Evolutionary conservation across 306 rosid genomes (phyloP), one percentile per base, ranked within the genome.

Genomic region (Calophaca sinica): DNA sequence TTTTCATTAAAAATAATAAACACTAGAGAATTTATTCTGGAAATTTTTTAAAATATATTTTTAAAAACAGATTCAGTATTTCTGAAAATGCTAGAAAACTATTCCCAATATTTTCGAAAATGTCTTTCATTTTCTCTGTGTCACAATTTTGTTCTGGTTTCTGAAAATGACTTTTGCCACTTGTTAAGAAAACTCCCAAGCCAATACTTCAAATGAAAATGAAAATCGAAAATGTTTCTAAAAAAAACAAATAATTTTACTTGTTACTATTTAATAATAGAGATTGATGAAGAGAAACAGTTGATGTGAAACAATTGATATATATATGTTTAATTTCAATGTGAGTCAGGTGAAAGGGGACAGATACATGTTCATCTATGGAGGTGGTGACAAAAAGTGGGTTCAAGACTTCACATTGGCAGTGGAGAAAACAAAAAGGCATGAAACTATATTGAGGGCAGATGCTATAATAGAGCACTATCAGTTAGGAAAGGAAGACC

Each of bases 351-450:
- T 36, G 13, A 80, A 68, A 11, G 84, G 76, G 11, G 80, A 68
- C 54, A 80, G 80, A 38, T 80, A 80, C 59, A 80, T 68, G 0
- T 80, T 80, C 84, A 74, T 80, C 41, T 80, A 60, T 60, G 84
- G 84, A 58, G 84, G 84, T 15, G 7, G 36, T 50, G 84, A 80
- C 65, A 74, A 53, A 9, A 74, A 80, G 14, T 74, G 84, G 84
- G 7, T 68, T 0, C 65, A 74, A 35, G 63, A 68, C 60, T 80
- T 80, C 67, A 52, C 72, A 31, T 0, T 41, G 26, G 76, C 76
- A 68, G 36, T 80, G 72, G 80, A 80, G 44, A 74, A 60, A 52
- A 50, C 70, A 53, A 74, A 61, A 42, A 35, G 66, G 66, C 72
- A 80, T 49, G 61, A 55, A 68, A 60, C 31, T 4, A 58, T 74